Conservation (phyloP, 345 rosid species). For the Aquilaria yunnanensis region DNA sequence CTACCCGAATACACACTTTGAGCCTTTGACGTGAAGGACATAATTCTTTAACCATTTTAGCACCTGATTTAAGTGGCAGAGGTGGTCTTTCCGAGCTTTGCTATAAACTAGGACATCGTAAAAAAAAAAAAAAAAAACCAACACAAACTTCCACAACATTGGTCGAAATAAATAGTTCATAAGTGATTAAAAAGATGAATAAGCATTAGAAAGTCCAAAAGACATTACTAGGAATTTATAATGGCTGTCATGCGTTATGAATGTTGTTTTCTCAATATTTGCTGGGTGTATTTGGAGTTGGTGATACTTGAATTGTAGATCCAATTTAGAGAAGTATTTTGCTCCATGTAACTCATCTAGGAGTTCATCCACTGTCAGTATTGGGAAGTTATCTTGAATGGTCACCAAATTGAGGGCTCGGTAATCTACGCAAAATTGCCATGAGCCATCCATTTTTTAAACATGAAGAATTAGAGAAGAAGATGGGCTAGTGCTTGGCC, state of each 20-base stretch:
- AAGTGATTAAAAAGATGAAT: no score
- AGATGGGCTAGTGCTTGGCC: not conserved
- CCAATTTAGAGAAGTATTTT: not conserved
- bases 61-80: no score
- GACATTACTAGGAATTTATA: not conserved
- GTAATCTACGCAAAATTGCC: constrained; percentile 7
- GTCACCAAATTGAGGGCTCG: not conserved
- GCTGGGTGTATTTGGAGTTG: not conserved
- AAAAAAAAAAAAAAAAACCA: no score
- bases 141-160: no score
- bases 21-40: no score
- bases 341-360: not conserved
- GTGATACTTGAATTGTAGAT: not conserved
- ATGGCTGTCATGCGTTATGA: not conserved
- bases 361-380: not conserved
- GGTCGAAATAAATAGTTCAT: no score
- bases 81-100: no score
- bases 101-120: no score
- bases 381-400: not conserved
- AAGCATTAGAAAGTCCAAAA: no score
- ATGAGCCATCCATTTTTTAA: not conserved
- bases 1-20: no score
- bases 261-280: not conserved
- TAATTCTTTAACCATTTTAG: no score
- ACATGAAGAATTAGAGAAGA: not conserved